Base-by-base conservation (phyloP, 192 early-diverging fungal genomes). In the Martensiomyces pterosporus region DNA sequence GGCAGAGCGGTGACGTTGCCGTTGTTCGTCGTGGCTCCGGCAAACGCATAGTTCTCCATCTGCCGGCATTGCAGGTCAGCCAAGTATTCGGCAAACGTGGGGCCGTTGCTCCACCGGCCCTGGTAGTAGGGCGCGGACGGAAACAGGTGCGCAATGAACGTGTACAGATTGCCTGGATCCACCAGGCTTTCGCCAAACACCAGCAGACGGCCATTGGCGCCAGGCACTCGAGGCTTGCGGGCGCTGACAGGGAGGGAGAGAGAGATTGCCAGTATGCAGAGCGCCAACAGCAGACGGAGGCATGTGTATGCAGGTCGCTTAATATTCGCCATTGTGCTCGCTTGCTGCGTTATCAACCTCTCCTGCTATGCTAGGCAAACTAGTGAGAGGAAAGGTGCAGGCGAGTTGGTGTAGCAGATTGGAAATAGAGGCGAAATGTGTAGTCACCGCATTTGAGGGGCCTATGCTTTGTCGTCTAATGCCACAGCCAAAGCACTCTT, bases 21-120 rank as follows among this genome's bases (percentile, higher is more conserved):
- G 33, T 72, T 72, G 14, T 72, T 72, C 18, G 68, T 72, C 3
- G 68, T 72, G 0, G 68, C 68, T 0, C 68, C 68, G 9, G 61
- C 68, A 57, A 72, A 72, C 9, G 68, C 68, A 37, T 55, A 72
- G 61, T 72, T 72, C 16, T 72, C 68, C 68, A 72, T 72, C n/a
- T 19, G 16, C 1, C 68, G 57, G 46, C 68, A 72, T 25, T 72
- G 68, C 41, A 72, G 29, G 34, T 72, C 68, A 0, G 68, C 36
- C 49, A 72, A 24, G 44, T 72, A 72, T 49, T 72, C 68, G 34
- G 63, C 68, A 57, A 72, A 72, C 5, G 68, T 72, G 1, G 68
- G 68, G 18, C 68, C 68, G 47, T 72, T 72, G 49, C 68, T 72
- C 68, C 68, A 72, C 18, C 68, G 47, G 1, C 68, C 68, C 41